Evolutionary conservation across 2,329 filamentous ascomycete genomes (phyloP), one percentile per base, ranked within the genome.

Genomic region (Emericellopsis atlantica): DNA sequence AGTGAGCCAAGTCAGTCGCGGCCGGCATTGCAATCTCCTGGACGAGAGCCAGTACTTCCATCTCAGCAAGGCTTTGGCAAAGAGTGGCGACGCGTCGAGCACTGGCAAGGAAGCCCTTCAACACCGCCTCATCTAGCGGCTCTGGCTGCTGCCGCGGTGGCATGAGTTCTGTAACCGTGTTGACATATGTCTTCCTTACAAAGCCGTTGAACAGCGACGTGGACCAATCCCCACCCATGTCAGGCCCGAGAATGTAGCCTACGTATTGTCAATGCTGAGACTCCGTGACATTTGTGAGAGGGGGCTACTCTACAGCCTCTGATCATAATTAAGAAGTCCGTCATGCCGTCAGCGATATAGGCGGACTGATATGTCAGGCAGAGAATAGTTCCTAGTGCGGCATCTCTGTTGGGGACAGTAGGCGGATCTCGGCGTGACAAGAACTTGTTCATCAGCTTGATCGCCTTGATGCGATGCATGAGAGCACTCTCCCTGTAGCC

Each of bases 271-370:
- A 21, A 21, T 21, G 18, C 18, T 21, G 18, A 21, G 18, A 21
- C 18, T 21, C 18, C 31, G 15, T 32, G 31, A 4, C 6, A 32
- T 32, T 32, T 4, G 3, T 12, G 11, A 15, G 31, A 12, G 15
- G 15, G 31, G 6, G 31, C 11, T 12, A 32, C 31, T 21, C 15
- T 49, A 53, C 62, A 65, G 2, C 61, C 62, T 21, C 62, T 50
- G 31, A 59, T 44, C 58, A 63, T 64, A 14, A 55, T 49, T 5
- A 65, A 37, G n/a, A 61, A 66, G 44, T 66, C 62, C 9, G 46
- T 44, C 47, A 66, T 54, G 22, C 62, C 62, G 16, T 65, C 61
- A 2, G 50, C 40, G 59, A 66, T 59, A 32, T 62, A 60, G 1
- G 53, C 51, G 3, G 62, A 53, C 40, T 65, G 63, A 38, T 60